Conservation (phyloP, 1,284 basidiomycete species). For the Anthracocystis setariae region DNA sequence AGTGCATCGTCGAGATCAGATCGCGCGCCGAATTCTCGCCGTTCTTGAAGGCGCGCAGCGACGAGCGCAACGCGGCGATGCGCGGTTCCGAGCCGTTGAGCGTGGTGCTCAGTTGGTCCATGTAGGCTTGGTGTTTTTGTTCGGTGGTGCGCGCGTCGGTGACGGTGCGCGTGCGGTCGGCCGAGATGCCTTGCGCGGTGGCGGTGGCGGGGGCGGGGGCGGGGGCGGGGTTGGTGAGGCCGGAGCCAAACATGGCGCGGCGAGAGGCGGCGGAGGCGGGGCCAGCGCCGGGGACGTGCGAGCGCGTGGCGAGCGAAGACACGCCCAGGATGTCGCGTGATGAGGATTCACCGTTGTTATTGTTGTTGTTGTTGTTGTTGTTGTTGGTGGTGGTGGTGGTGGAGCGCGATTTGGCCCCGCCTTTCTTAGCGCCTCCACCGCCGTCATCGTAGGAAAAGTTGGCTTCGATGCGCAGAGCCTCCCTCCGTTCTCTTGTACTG, state of each 20-base stretch:
- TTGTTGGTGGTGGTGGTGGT: too few species aligned
- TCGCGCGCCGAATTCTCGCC: slow-evolving; percentile 84
- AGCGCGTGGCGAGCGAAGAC: slow-evolving; percentile 58
- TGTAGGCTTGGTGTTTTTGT: slow-evolving; percentile 75
- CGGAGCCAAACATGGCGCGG: slow-evolving; percentile 44
- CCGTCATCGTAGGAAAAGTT: slow-evolving; percentile 81
- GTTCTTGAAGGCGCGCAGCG: slow-evolving; percentile 80
- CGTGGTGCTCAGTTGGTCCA: slow-evolving; percentile 76
- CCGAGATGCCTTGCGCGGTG: slow-evolving; percentile 35
- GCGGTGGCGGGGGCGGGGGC: too few species aligned
- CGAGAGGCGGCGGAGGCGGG: slow-evolving; percentile 49
- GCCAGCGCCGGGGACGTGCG: slow-evolving; percentile 68
- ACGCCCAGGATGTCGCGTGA: slow-evolving; percentile 37
- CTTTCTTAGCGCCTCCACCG: slow-evolving; percentile 48
- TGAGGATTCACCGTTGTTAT: background rate
- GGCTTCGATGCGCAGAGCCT: slow-evolving; percentile 80
- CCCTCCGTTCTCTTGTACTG: slow-evolving; percentile 79
- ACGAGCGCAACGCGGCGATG: slow-evolving; percentile 79
- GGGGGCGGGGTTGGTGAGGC: slow-evolving; percentile 31
- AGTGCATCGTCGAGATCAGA: slow-evolving; percentile 86
- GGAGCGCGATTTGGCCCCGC: too few species aligned
- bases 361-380: too few species aligned
- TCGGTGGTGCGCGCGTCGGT: slow-evolving; percentile 72
- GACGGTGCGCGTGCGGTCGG: slow-evolving; percentile 60
- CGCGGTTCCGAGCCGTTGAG: slow-evolving; percentile 77